Base-by-base conservation (phyloP, 2,329 filamentous ascomycete species). In the Zymoseptoria pseudotritici region DNA sequence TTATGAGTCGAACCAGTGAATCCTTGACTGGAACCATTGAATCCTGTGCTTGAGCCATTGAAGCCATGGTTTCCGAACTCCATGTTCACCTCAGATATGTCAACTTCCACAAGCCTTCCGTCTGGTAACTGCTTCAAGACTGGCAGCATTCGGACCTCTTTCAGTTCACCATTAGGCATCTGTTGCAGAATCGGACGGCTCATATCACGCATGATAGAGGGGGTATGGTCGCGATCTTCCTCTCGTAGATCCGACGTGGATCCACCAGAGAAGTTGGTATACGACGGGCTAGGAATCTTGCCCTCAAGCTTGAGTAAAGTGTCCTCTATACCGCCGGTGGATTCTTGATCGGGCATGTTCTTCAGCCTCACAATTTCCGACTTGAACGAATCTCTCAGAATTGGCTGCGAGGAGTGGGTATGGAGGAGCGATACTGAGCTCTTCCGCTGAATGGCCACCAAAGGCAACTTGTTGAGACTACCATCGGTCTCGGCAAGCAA, bases 291-390 rank as follows among this genome's bases (percentile, higher is more conserved):
- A 10, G 63, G 59, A 8, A 62, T 62, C 55, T 68, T 93, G 9
- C 94, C 94, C 76, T 99, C 94, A 0, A 99, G 81, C 70, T 97
- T 99, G 67, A 92, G 76, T 55, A 99, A 74, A 0, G 94, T 90
- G n/a, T 92, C 91, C 71, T 97, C 94, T 24, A 97, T 86, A 11
- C 93, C 93, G 70, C 95, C 78, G 62, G 95, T 90, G 70, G 54
- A 52, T 20, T 61, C 59, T 36, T 59, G 22, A 46, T 97, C 92
- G 0, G 93, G 91, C 24, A 97, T 90, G 58, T 89, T 86, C 2
- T 92, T 90, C 57, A 99, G 83, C 67, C 90, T 90, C 61, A 92
- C 86, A 1, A 95, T 90, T 68, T 96, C 91, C 2, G 83, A 87
- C 73, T 97, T 91, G 67, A 97, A 97, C 0, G 92, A 97, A 1